Percentiles rank a stretch among this genome's conserved stretches.
These are phyloP conservation scores for Zygnema circumcarinatum DNA, from an alignment of 139 green algal genomes.

Conservation along the genomic window DNA sequence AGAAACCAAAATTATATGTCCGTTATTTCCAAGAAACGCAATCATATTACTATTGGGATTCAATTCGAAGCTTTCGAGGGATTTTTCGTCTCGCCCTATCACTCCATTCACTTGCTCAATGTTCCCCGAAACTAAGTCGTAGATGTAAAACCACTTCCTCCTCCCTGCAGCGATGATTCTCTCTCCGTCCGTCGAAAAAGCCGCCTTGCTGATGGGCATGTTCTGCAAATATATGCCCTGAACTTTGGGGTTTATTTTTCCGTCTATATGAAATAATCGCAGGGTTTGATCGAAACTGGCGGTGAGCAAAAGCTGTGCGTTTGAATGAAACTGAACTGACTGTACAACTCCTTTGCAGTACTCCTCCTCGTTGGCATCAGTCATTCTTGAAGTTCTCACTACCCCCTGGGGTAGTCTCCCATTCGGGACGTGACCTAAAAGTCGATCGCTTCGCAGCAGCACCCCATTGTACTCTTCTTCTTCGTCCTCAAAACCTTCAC, in stretches of 20 bases:
- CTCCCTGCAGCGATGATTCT: conserved; percentile 76
- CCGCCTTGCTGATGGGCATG: conserved; percentile 82
- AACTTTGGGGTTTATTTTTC: conserved; percentile 80
- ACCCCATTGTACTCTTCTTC: neutral
- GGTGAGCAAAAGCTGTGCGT: conserved; percentile 85
- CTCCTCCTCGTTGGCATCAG: conserved; percentile 53
- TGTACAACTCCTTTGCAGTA: conserved; percentile 41
- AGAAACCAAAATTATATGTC: conserved; percentile 77
- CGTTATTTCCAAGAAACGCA: conserved; percentile 84
- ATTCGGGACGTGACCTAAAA: neutral
- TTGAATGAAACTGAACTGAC: conserved; percentile 83
- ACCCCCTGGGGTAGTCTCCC: conserved; percentile 29
- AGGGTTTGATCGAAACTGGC: conserved; percentile 86
- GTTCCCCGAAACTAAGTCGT: conserved; percentile 72
- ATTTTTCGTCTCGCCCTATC: conserved; percentile 39
- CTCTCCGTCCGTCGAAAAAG: conserved; percentile 72
- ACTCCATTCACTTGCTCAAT: conserved; percentile 44
- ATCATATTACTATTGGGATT: conserved; percentile 49
- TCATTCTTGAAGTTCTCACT: conserved; percentile 23
- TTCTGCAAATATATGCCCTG: conserved; percentile 84
- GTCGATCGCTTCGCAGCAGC: neutral
- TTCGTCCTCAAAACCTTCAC: conserved; percentile 12
- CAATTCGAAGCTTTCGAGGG: conserved; percentile 71
- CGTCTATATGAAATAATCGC: conserved; percentile 87
- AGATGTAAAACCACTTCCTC: conserved; percentile 86